Evolutionary conservation across 1,284 basidiomycete species (phyloP).

Genomic region (Puccinia sorghi): DNA sequence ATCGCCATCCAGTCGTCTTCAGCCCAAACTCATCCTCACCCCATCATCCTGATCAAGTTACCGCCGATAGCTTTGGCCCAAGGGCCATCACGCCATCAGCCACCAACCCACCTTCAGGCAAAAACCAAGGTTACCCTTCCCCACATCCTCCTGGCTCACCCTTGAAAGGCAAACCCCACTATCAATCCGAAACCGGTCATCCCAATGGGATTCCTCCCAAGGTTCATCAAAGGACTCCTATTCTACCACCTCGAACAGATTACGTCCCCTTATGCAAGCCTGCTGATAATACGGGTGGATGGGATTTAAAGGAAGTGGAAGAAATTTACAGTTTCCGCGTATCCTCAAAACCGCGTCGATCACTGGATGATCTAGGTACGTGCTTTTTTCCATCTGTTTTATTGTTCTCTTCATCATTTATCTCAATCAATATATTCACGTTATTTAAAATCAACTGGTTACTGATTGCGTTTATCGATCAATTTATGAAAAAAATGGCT

Average conservation of each 20-base stretch:
- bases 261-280: conserved; percentile 80
- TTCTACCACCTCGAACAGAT: conserved; percentile 60
- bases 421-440: too few relatives aligned
- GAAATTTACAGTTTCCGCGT: conserved; percentile 65
- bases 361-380: conserved; percentile 71
- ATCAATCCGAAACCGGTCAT: conserved; percentile 16
- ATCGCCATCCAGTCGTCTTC: background rate
- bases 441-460: background rate
- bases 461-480: background rate
- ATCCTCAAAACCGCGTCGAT: conserved; percentile 66
- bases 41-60: conserved; percentile 5
- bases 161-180: conserved; percentile 24
- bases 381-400: background rate
- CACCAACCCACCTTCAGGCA: conserved; percentile 15
- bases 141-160: conserved; percentile 29
- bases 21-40: conserved; percentile 17
- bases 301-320: conserved; percentile 74
- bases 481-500: conserved; percentile 11
- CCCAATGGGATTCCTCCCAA: background rate
- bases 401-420: background rate
- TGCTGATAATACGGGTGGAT: conserved; percentile 77
- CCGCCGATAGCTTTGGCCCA: background rate
- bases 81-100: conserved; percentile 15
- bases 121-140: conserved; percentile 4
- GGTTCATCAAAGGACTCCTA: conserved; percentile 17